phyloP scores from a whole-genome alignment of 352 stramenopile genomes.

The Elongisporangium prolatum region DNA sequence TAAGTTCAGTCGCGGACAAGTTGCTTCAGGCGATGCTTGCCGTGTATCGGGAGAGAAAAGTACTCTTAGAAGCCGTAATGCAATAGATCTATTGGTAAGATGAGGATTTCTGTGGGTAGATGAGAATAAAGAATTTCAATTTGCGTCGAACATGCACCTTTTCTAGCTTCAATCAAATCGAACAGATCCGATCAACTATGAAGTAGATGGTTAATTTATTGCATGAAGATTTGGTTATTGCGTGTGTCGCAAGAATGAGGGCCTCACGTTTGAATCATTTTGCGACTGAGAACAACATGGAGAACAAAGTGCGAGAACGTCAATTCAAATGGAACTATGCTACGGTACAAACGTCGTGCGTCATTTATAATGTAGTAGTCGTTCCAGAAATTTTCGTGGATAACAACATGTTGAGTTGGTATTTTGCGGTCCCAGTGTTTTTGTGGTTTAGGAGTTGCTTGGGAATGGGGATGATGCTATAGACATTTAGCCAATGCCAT shows the following conservation, averaged over 20 bases:
- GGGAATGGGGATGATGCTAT: constrained; percentile 19
- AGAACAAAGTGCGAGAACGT: constrained; percentile 13
- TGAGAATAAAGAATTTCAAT: constrained; percentile 9
- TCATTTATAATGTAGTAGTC: constrained; percentile 18
- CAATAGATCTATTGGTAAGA: constrained; percentile 20
- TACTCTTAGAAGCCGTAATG: constrained; percentile 16
- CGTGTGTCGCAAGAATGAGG: constrained; percentile 17
- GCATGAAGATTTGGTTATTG: constrained; percentile 28
- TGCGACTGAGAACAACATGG: constrained; percentile 14
- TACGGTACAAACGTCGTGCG: constrained; percentile 12
- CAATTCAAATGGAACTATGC: constrained; percentile 31
- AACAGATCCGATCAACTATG: constrained; percentile 20
- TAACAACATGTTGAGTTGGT: constrained; percentile 22
- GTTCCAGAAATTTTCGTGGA: constrained; percentile 14
- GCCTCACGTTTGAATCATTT: constrained; percentile 14
- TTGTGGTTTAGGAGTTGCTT: constrained; percentile 23
- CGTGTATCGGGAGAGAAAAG: constrained; percentile 10
- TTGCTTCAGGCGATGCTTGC: constrained; percentile 23
- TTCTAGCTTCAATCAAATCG: constrained; percentile 23
- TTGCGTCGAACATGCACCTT: constrained; percentile 21
- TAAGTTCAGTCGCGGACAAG: constrained; percentile 21
- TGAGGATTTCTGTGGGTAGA: constrained; percentile 16
- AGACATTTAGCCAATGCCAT: constrained; percentile 12
- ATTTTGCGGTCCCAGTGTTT: constrained; percentile 16
- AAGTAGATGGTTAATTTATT: constrained; percentile 22